phyloP scores from a whole-genome alignment of 2,329 filamentous ascomycete genomes.

The Keithomyces neogunnii region DNA sequence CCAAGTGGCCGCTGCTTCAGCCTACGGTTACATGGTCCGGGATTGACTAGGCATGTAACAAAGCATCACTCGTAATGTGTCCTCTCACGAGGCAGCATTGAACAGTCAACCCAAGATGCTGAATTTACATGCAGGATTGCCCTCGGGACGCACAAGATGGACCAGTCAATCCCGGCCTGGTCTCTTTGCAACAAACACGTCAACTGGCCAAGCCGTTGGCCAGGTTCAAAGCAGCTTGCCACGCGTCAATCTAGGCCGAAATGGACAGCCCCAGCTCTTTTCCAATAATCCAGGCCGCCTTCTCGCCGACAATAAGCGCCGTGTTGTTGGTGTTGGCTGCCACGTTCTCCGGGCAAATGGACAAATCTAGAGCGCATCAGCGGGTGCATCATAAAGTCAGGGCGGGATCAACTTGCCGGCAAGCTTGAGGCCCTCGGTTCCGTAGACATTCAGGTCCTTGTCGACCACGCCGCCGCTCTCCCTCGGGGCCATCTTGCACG shows the following conservation, averaged over 20 bases:
- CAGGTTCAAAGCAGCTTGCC: not conserved
- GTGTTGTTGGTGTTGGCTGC: constrained; percentile 35
- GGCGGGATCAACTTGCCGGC: constrained; percentile 28
- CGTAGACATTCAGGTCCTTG: constrained; percentile 32
- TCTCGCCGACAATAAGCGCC: constrained; percentile 36
- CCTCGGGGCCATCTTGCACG: constrained; percentile 39
- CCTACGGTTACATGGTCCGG: too few species aligned
- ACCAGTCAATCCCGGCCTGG: too few species aligned
- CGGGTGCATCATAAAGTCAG: not conserved
- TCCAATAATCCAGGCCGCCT: constrained; percentile 25
- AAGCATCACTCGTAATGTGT: too few species aligned
- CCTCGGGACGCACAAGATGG: too few species aligned
- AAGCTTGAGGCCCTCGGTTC: constrained; percentile 32
- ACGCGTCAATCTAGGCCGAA: constrained; percentile 9
- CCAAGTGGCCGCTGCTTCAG: too few species aligned
- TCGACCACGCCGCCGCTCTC: constrained; percentile 37
- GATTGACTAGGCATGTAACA: too few species aligned
- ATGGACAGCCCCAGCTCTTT: constrained; percentile 15
- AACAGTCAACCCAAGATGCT: too few species aligned
- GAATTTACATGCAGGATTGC: too few species aligned
- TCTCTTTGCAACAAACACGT: too few species aligned
- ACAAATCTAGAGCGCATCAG: constrained; percentile 21
- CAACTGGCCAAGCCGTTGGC: too few species aligned
- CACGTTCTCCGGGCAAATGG: constrained; percentile 29
- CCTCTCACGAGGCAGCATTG: too few species aligned